Conservation (phyloP, 2,329 filamentous ascomycete species). For the Magnaporthales sp. region DNA sequence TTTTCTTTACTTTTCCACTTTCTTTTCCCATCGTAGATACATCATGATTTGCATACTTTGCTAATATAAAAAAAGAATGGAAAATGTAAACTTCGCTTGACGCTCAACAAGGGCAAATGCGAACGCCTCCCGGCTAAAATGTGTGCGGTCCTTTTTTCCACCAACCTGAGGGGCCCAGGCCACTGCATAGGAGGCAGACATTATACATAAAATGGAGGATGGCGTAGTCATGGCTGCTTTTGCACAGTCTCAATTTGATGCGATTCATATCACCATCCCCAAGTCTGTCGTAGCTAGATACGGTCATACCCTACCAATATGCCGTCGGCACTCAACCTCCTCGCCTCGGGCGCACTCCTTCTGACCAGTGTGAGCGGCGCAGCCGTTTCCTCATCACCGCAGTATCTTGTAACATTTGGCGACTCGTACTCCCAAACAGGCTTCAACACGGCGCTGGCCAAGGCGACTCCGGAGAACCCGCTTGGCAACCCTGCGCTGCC, state of each 20-base stretch:
- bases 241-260: neutral
- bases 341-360: neutral
- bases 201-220: neutral
- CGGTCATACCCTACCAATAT: neutral
- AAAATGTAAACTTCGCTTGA: neutral
- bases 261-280: neutral
- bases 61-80: neutral
- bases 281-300: neutral
- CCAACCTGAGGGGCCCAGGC: neutral
- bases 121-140: neutral
- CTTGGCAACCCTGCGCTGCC: conserved; percentile 51
- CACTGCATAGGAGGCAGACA: neutral
- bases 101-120: neutral
- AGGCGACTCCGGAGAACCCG: conserved; percentile 44
- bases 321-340: neutral
- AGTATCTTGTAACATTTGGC: neutral
- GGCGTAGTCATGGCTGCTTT: neutral
- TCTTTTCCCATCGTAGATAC: too few relatives aligned
- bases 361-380: too few relatives aligned
- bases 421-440: conserved; percentile 31
- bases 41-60: neutral
- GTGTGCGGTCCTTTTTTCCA: neutral
- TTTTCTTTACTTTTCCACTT: too few relatives aligned
- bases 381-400: neutral
- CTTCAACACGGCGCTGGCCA: conserved; percentile 37